These are phyloP conservation scores for Choanephora cucurbitarum DNA, from an alignment of 371 early-diverging fungal genomes.

Conservation along the genomic window DNA sequence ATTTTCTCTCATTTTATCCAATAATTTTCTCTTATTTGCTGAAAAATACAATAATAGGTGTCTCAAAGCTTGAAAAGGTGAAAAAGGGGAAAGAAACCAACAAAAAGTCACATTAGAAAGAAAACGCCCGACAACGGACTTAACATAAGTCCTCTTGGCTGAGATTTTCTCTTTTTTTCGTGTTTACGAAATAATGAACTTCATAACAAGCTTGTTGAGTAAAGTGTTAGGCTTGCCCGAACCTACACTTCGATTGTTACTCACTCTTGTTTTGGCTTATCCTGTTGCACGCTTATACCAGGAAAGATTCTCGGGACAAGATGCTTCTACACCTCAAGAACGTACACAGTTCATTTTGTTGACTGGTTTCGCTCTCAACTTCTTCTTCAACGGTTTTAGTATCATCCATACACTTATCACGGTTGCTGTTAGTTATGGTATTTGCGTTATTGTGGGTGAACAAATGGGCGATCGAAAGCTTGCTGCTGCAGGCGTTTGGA, in stretches of 20 bases:
- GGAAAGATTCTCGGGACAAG: constrained; percentile 30
- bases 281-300: constrained; percentile 49
- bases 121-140: too few relatives aligned
- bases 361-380: constrained; percentile 55
- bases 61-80: too few relatives aligned
- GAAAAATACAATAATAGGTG: too few relatives aligned
- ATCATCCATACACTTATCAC: constrained; percentile 65
- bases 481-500: constrained; percentile 51
- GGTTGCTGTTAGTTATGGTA: constrained; percentile 52
- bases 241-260: constrained; percentile 54
- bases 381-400: constrained; percentile 60
- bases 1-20: too few relatives aligned
- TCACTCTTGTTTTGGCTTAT: constrained; percentile 56
- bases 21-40: too few relatives aligned
- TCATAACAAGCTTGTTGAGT: constrained; percentile 32
- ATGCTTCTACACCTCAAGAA: constrained; percentile 38
- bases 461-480: constrained; percentile 41
- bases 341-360: constrained; percentile 55
- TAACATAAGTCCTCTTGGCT: too few relatives aligned
- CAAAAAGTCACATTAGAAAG: too few relatives aligned
- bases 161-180: too few relatives aligned
- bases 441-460: constrained; percentile 40
- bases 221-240: constrained; percentile 59
- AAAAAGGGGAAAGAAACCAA: too few relatives aligned
- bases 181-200: constrained; percentile 19